These are phyloP conservation scores for Mycena sanguinolenta DNA, from an alignment of 768 basidiomycete species.

Conservation along the genomic window DNA sequence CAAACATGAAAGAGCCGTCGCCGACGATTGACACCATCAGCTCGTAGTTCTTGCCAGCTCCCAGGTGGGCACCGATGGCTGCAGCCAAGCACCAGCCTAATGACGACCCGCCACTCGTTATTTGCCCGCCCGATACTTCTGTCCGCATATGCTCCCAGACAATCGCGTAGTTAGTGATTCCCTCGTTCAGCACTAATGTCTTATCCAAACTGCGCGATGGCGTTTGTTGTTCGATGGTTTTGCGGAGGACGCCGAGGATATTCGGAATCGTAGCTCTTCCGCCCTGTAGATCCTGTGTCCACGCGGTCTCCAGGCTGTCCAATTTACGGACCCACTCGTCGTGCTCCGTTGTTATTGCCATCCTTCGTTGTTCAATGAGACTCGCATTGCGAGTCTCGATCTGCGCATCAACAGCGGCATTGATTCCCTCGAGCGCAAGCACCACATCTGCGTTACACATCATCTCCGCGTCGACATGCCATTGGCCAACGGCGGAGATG, in stretches of 20 bases:
- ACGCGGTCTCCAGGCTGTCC: slow-evolving; percentile 48
- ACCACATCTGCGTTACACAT: slow-evolving; percentile 70
- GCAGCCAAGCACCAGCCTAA: slow-evolving; percentile 80
- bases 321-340: slow-evolving; percentile 44
- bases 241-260: slow-evolving; percentile 63
- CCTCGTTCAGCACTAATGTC: slow-evolving; percentile 71
- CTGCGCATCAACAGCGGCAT: slow-evolving; percentile 49
- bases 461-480: slow-evolving; percentile 68
- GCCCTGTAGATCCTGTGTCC: slow-evolving; percentile 23
- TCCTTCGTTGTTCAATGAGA: slow-evolving; percentile 34
- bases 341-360: slow-evolving; percentile 39
- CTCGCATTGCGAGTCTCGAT: slow-evolving; percentile 30
- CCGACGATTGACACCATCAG: slow-evolving; percentile 73
- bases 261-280: slow-evolving; percentile 58
- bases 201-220: slow-evolving; percentile 49
- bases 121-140: slow-evolving; percentile 61
- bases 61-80: slow-evolving; percentile 70
- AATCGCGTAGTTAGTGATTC: slow-evolving; percentile 66
- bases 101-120: slow-evolving; percentile 73
- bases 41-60: slow-evolving; percentile 54
- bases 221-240: slow-evolving; percentile 53
- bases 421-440: slow-evolving; percentile 64
- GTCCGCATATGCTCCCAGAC: slow-evolving; percentile 74
- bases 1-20: slow-evolving; percentile 78
- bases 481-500: slow-evolving; percentile 55